Evolutionary conservation across 768 basidiomycete species (phyloP).

Genomic region (Boletellus emodensis): DNA sequence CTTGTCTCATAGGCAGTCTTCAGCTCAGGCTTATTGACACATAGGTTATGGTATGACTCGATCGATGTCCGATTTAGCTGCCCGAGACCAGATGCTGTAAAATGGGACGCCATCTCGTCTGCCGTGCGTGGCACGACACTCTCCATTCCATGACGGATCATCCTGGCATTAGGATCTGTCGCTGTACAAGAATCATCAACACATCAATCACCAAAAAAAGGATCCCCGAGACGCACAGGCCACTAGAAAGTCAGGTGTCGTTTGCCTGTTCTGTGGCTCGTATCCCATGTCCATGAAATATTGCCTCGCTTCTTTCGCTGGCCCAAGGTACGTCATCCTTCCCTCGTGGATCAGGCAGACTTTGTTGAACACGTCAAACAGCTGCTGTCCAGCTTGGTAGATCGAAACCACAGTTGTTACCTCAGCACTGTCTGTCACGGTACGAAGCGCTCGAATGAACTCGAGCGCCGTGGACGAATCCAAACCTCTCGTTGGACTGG

Average conservation of each 20-base stretch:
- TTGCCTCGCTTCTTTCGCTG: slow-evolving; percentile 43
- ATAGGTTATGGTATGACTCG: slow-evolving; percentile 40
- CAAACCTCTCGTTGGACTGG: slow-evolving; percentile 61
- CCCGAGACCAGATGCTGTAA: slow-evolving; percentile 38
- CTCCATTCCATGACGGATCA: slow-evolving; percentile 39
- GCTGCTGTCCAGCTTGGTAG: slow-evolving; percentile 75
- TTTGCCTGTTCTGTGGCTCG: slow-evolving; percentile 51
- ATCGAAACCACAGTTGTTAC: slow-evolving; percentile 71
- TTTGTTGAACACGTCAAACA: slow-evolving; percentile 66
- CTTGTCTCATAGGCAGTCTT: slow-evolving; percentile 44
- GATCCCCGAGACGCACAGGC: slow-evolving; percentile 35
- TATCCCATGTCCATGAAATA: slow-evolving; percentile 59
- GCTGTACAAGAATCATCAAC: slow-evolving; percentile 22
- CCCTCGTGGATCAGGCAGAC: slow-evolving; percentile 59
- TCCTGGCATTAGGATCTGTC: slow-evolving; percentile 60
- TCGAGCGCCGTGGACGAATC: slow-evolving; percentile 72
- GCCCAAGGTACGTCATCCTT: slow-evolving; percentile 54
- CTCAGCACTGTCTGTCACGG: slow-evolving; percentile 54
- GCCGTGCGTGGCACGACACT: slow-evolving; percentile 48
- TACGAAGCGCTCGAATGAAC: slow-evolving; percentile 63
- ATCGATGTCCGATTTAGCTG: slow-evolving; percentile 44
- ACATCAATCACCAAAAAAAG: not conserved
- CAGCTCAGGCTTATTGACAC: slow-evolving; percentile 42
- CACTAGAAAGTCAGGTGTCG: slow-evolving; percentile 58
- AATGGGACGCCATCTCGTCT: slow-evolving; percentile 52